These are phyloP conservation scores for Gossypium gossypioides DNA, from an alignment of 441 rosid species.

Conservation along the genomic window DNA sequence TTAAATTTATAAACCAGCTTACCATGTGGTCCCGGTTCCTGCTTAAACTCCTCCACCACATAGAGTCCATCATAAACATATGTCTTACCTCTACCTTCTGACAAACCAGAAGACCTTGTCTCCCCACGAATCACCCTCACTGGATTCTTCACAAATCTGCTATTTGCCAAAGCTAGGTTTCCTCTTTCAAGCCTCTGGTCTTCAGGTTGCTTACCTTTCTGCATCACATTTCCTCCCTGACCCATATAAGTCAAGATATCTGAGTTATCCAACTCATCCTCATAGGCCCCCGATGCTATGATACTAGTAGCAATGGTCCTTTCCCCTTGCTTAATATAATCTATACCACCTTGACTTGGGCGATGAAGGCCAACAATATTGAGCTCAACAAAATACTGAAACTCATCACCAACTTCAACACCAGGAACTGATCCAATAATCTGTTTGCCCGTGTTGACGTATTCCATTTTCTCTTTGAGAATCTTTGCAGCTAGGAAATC, in stretches of 20 bases:
- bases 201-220: constrained; percentile 50
- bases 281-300: constrained; percentile 79
- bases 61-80: constrained; percentile 78
- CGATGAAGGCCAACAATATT: constrained; percentile 77
- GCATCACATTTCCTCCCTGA: constrained; percentile 62
- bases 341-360: constrained; percentile 65
- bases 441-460: constrained; percentile 30
- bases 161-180: constrained; percentile 68
- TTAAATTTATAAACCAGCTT: constrained; percentile 61
- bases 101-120: constrained; percentile 29
- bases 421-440: constrained; percentile 76
- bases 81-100: constrained; percentile 30
- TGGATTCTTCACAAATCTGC: constrained; percentile 43
- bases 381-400: constrained; percentile 70
- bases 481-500: constrained; percentile 46
- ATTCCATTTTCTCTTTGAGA: constrained; percentile 44
- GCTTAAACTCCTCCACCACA: constrained; percentile 53
- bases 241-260: constrained; percentile 75
- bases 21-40: constrained; percentile 61
- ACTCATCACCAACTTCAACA: constrained; percentile 83
- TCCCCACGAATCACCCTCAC: constrained; percentile 68
- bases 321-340: constrained; percentile 40
- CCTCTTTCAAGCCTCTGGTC: constrained; percentile 78
- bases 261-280: constrained; percentile 57
- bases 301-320: constrained; percentile 48